Evolutionary conservation across 106 monocot genomes (phyloP), one percentile per base, ranked within the genome.

Genomic region (Narthecium ossifragum): DNA sequence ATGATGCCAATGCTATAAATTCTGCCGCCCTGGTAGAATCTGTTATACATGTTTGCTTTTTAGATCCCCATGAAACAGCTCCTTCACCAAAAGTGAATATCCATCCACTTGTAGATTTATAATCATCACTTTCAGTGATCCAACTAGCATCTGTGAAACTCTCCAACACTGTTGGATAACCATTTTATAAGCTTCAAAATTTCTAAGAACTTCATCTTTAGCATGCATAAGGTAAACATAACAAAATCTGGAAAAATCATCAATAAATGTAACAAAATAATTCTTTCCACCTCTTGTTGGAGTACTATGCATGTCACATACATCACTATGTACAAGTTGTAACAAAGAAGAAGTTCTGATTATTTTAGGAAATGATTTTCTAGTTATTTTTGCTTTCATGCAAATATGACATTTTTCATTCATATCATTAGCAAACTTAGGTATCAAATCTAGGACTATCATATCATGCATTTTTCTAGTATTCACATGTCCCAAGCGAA

Each of bases 401-500:
- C 52, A 65, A 4, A 39, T 46, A 53, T 65, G 21, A 39, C 47
- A 63, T 34, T 50, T 50, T 31, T 20, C 11, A 31, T 5, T 18
- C 4, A 31, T 32, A 8, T 24, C 20, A 17, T 7, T 10, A 18
- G 20, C 15, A 15, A 11, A 51, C 5, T 39, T 39, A 39, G 49
- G 10, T 26, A 64, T 52, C 31, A 64, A 53, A 26, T 24, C 34
- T 5, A 33, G 9, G 10, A 52, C 52, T 25, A 24, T 9, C 4
- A 64, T 52, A 20, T 14, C 5, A 15, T 38, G 24, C 10, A 64
- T 23, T 1, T 0, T 24, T 50, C 17, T 23, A 52, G 5, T 26
- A 36, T 64, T 64, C 10, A 57, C 0, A 53, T 62, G 29, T 31
- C 27, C 34, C 37, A 64, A 55, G 27, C 27, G 6, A 43, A 12